These are phyloP conservation scores for Dryas integrifolia DNA, from an alignment of 331 rosid genomes.

Conservation along the genomic window DNA sequence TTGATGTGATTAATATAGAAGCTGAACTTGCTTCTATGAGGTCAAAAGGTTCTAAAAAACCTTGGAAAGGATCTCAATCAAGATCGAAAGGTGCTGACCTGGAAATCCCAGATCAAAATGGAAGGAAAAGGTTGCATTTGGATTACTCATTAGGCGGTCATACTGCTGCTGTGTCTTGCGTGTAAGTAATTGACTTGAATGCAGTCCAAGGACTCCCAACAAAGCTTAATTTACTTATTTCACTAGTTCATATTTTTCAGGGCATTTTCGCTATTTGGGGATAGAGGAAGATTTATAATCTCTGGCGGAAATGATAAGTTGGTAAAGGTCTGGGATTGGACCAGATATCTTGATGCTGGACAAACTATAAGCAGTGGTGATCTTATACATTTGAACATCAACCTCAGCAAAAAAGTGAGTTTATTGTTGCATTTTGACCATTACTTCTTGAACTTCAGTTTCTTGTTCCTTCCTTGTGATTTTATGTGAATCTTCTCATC, in stretches of 20 bases:
- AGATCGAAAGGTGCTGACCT: constrained; percentile 44
- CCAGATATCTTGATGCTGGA: constrained; percentile 41
- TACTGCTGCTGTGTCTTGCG: constrained; percentile 72
- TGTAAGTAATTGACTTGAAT: constrained; percentile 47
- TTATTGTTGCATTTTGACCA: constrained; percentile 1
- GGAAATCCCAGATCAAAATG: constrained; percentile 39
- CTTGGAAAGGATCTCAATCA: constrained; percentile 55
- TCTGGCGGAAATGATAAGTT: constrained; percentile 85
- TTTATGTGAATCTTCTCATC: constrained; percentile 15
- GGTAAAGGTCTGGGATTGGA: constrained; percentile 89
- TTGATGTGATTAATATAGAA: constrained; percentile 65
- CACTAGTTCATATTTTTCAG: constrained; percentile 43
- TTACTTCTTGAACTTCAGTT: constrained; percentile 1
- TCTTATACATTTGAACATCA: constrained; percentile 36
- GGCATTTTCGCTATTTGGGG: constrained; percentile 80
- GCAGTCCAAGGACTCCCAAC: constrained; percentile 10
- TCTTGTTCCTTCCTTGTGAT: constrained; percentile 15
- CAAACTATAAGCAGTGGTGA: constrained; percentile 37
- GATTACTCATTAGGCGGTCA: constrained; percentile 82
- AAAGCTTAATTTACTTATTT: constrained; percentile 23
- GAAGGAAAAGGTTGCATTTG: constrained; percentile 58
- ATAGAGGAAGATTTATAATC: constrained; percentile 73
- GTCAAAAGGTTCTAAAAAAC: constrained; percentile 50
- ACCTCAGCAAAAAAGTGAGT: constrained; percentile 44
- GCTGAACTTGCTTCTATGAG: constrained; percentile 46